Evolutionary conservation across 2,329 filamentous ascomycete genomes (phyloP), one percentile per base, ranked within the genome.

Genomic region (Ophiostoma australiae): DNA sequence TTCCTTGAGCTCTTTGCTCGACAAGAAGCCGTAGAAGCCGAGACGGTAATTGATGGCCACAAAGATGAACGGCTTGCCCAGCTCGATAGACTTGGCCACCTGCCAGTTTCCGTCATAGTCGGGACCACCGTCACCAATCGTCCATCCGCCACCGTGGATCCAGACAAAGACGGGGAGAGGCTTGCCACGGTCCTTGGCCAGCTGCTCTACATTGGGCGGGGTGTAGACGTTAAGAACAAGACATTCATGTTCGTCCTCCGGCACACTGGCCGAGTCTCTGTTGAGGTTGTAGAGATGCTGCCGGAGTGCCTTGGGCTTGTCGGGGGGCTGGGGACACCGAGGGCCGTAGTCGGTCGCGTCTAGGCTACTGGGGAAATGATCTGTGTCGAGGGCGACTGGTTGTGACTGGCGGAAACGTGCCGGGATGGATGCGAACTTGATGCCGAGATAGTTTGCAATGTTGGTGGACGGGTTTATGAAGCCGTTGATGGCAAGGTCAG

Each of bases 41-140:
- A 75, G 72, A 20, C 77, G 76, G 71, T 77, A 78, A 72, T 77
- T 76, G 66, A 78, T 75, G n/a, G 76, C 71, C 39, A 78, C 76
- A 4, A 74, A 75, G 17, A 78, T 55, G 23, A 78, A 75, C n/a
- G 76, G 74, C 67, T 61, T 75, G 67, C 74, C 73, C 48, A 75
- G 76, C 68, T 71, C 71, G 23, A 77, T 74, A 67, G 77, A 71
- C 8, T 71, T 69, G 17, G 68, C 70, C 15, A 72, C 71, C 7
- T 70, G 37, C 31, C 70, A 71, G 66, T 72, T 73, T 8, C 72
- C 72, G 55, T 73, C 72, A 39, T 69, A 69, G 55, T 73, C 72
- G 27, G 69, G 70, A 33, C 71, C 72, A 33, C 72, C 72, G 65
- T 69, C 70, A 35, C 72, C 71, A 1, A 31, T 52, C 2, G 41